These are phyloP conservation scores for Phyllostachys edulis DNA, from an alignment of 176 grass and related monocot genomes.

Conservation along the genomic window DNA sequence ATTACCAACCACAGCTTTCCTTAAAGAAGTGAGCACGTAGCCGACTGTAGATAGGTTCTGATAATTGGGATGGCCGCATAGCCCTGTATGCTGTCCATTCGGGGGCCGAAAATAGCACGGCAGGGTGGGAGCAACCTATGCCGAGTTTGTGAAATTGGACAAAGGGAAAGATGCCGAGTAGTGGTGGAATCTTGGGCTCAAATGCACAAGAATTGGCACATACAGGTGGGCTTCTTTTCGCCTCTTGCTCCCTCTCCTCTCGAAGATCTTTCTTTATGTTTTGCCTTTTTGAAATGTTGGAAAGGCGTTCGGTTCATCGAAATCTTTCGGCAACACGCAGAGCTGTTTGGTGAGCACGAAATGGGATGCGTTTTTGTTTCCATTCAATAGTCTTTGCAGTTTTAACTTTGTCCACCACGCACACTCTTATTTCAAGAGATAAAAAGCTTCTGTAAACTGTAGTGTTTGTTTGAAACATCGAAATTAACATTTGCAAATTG, in stretches of 20 bases:
- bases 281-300: not conserved
- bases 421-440: not conserved
- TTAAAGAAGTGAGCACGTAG: not conserved
- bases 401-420: too few species aligned
- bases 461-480: not conserved
- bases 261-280: not conserved
- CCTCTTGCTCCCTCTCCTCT: not conserved
- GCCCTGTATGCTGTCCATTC: too few species aligned
- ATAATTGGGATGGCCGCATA: too few species aligned
- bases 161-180: not conserved
- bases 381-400: too few species aligned
- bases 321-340: not conserved
- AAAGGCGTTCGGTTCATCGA: not conserved
- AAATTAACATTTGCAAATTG: not conserved
- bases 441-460: not conserved
- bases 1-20: not conserved
- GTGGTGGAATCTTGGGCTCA: not conserved
- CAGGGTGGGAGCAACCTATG: not conserved
- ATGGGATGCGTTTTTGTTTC: not conserved
- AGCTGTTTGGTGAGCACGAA: not conserved
- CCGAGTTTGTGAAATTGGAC: too few species aligned
- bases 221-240: not conserved
- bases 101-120: not conserved
- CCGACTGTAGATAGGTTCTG: not conserved
- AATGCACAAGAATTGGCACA: not conserved